phyloP scores from a whole-genome alignment of 495 filamentous ascomycete genomes.

The Aspergillus sclerotiicarbonarius region DNA sequence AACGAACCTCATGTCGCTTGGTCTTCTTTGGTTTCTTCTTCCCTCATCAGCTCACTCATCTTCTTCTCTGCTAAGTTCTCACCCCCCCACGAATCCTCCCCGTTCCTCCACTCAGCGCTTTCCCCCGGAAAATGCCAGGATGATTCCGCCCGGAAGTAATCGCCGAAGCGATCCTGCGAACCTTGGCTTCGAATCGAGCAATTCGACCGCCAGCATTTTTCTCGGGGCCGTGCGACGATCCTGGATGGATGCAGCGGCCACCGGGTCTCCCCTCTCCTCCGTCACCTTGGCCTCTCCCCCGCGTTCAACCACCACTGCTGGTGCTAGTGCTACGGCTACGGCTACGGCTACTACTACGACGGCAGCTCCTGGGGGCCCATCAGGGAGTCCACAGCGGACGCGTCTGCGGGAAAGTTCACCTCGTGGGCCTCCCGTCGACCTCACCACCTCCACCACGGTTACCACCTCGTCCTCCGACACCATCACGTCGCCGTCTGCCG shows the following conservation, averaged over 20 bases:
- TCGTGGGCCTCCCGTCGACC: not conserved
- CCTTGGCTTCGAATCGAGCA: slow-evolving; percentile 29
- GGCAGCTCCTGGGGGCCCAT: no score
- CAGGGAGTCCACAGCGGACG: slow-evolving; percentile 1
- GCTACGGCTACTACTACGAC: not conserved
- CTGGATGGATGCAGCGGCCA: slow-evolving; percentile 55
- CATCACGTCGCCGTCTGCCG: not conserved
- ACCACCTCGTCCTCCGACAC: not conserved
- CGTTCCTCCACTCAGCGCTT: not conserved
- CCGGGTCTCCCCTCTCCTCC: not conserved
- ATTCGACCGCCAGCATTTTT: slow-evolving; percentile 67
- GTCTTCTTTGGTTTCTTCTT: no score
- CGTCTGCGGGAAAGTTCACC: not conserved
- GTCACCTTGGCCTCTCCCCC: slow-evolving; percentile 1
- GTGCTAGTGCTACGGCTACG: not conserved
- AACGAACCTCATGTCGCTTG: no score
- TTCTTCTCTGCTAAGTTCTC: not conserved
- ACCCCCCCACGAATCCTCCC: not conserved
- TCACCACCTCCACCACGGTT: not conserved
- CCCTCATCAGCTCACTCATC: no score
- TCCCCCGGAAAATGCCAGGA: slow-evolving; percentile 11
- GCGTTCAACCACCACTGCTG: not conserved
- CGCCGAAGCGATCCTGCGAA: slow-evolving; percentile 11
- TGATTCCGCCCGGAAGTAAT: slow-evolving; percentile 16
- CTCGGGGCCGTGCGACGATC: slow-evolving; percentile 61